phyloP scores from a whole-genome alignment of 768 basidiomycete genomes.

The Nevesoporus exiguus region DNA sequence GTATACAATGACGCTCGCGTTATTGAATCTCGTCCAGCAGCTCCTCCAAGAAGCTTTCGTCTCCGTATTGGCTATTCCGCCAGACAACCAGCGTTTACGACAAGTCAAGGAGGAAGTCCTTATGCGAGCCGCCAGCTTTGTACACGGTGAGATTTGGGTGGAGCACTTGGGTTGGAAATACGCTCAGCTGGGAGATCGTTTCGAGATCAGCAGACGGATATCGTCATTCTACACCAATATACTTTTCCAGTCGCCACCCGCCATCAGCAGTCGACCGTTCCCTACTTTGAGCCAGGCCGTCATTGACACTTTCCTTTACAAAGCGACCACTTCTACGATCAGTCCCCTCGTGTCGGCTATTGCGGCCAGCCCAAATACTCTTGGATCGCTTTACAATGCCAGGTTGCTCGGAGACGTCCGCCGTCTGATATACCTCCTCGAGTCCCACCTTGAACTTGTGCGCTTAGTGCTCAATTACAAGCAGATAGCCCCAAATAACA shows the following conservation, averaged over 20 bases:
- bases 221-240: slow-evolving; percentile 65
- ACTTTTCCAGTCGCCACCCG: slow-evolving; percentile 57
- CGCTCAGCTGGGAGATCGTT: slow-evolving; percentile 72
- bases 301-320: slow-evolving; percentile 66
- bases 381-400: slow-evolving; percentile 56
- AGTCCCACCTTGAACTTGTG: slow-evolving; percentile 59
- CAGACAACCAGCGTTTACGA: slow-evolving; percentile 57
- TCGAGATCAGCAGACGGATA: slow-evolving; percentile 73
- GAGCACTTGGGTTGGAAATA: slow-evolving; percentile 88
- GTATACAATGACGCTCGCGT: slow-evolving; percentile 78
- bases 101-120: slow-evolving; percentile 84
- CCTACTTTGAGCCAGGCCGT: slow-evolving; percentile 57
- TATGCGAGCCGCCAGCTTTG: slow-evolving; percentile 68
- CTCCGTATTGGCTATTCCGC: slow-evolving; percentile 44
- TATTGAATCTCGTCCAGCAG: slow-evolving; percentile 72
- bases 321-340: slow-evolving; percentile 76
- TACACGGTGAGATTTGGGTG: slow-evolving; percentile 87
- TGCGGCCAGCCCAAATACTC: slow-evolving; percentile 54
- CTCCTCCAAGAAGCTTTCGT: slow-evolving; percentile 71
- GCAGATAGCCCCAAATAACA: slow-evolving; percentile 39
- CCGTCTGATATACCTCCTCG: slow-evolving; percentile 64
- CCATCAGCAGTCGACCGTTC: slow-evolving; percentile 55
- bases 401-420: slow-evolving; percentile 69
- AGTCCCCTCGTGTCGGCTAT: slow-evolving; percentile 75
- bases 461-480: slow-evolving; percentile 66